Base-by-base conservation (phyloP, 2,329 filamentous ascomycete species). In the Escovopsis sp. region DNA sequence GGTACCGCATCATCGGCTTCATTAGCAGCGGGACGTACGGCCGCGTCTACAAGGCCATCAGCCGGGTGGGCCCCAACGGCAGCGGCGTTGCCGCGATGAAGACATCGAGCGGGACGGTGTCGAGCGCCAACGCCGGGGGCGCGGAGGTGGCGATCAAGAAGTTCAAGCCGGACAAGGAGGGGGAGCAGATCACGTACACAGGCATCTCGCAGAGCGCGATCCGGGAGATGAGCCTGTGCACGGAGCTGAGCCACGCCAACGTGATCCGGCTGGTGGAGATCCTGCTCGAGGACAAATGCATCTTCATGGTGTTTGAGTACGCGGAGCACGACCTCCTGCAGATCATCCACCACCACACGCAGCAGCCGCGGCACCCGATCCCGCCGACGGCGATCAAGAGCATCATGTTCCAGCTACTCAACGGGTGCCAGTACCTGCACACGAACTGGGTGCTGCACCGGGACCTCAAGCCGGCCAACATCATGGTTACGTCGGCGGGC, bases 271-370 rank as follows among this genome's bases (percentile, higher is more conserved):
- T 95, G 1, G 79, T 89, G 47, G 91, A 98, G 63, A 96, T 94
- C 55, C 94, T 98, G 54, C 72, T 98, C 3, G 89, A 98, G 64
- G 88, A 94, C 62, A 96, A 96, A 67, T 95, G 88, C 66, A 96
- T 98, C 59, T 98, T 88, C 64, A 98, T 98, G 83, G 88, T 98
- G 2, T 96, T 98, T 53, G 91, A 96, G 61, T 98, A 94, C 60
- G 91, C 91, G 51, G 91, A 98, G 63, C 91, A 98, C 61, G 91
- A 98, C 61, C 67, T 98, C 33, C 70, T 98, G 4, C 91, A 98
- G 61, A 96, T 98, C 59, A 95, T 98, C 52, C 91, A 98, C 59
- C 88, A 96, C 59, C 91, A 98, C 62, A 94, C 85, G 2, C 82
- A 94, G 59, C 82, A 88, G 45, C 80, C 86, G 26, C 75, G 88